These are phyloP conservation scores for Scenedesmus sp. DNA, from an alignment of 163 green algal genomes.

Conservation along the genomic window DNA sequence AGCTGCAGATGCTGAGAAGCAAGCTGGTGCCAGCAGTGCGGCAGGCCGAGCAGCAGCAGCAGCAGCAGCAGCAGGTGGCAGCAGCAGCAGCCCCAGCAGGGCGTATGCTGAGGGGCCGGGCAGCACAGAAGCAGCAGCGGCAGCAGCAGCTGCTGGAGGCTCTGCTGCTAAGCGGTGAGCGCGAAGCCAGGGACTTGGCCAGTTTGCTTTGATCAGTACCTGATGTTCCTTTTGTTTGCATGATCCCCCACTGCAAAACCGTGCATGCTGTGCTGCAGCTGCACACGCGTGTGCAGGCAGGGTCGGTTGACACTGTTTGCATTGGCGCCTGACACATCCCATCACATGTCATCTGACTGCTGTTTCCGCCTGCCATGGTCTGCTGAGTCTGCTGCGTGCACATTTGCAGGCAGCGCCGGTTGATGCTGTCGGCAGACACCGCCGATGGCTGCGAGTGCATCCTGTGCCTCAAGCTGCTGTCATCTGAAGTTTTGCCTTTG, in stretches of 20 bases:
- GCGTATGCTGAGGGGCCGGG: background rate
- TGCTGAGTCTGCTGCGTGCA: background rate
- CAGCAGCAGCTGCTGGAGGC: conserved; percentile 13
- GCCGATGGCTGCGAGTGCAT: conserved; percentile 80
- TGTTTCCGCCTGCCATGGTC: background rate
- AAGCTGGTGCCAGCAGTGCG: background rate
- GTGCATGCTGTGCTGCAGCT: no score
- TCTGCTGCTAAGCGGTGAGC: conserved; percentile 23
- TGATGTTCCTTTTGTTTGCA: background rate
- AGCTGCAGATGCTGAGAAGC: conserved; percentile 10
- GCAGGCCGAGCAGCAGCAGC: background rate
- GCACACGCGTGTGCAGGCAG: no score
- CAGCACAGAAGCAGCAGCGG: background rate
- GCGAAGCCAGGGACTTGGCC: background rate
- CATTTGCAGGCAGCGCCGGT: background rate
- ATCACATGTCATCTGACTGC: background rate
- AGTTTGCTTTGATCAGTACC: no score
- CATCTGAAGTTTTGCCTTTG: background rate
- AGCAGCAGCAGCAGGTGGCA: background rate
- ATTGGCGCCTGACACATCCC: no score
- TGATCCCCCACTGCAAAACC: no score
- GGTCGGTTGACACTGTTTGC: no score
- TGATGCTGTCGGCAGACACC: background rate
- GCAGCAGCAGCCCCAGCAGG: conserved; percentile 23
- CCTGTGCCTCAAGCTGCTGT: background rate